A percentile compares a stretch with the other conserved stretches of the same genome.
Conservation (phyloP, 345 rosid genomes). For the Linum tenue region DNA sequence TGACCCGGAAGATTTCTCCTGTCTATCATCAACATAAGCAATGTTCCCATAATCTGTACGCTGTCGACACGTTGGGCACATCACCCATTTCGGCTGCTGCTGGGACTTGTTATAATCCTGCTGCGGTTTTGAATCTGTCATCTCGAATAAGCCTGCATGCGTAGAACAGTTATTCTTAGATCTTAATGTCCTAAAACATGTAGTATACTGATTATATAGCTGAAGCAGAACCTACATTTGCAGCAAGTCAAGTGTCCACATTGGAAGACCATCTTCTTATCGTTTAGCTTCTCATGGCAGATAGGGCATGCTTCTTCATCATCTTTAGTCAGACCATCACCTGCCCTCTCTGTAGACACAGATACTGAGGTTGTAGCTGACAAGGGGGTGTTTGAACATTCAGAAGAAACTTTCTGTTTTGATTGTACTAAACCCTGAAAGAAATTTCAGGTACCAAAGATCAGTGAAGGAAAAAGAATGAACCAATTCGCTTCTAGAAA, state of each 20-base stretch:
- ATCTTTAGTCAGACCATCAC: constrained; percentile 29
- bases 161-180: not conserved
- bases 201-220: not conserved
- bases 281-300: constrained; percentile 70
- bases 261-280: constrained; percentile 89
- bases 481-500: no score
- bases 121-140: constrained; percentile 55
- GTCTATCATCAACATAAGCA: constrained; percentile 72
- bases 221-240: constrained; percentile 52
- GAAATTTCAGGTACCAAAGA: not conserved
- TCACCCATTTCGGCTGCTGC: constrained; percentile 50
- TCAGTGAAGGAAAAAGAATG: not conserved
- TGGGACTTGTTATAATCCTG: constrained; percentile 29
- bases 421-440: constrained; percentile 71
- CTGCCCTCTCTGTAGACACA: constrained; percentile 29
- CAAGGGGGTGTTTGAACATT: constrained; percentile 32
- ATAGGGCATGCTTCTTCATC: constrained; percentile 76
- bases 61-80: constrained; percentile 93
- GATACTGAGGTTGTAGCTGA: constrained; percentile 19
- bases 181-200: not conserved
- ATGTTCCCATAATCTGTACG: constrained; percentile 74
- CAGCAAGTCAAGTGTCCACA: constrained; percentile 91
- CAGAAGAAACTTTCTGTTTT: constrained; percentile 39
- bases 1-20: constrained; percentile 23
- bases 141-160: constrained; percentile 56